These are phyloP conservation scores for Candida suzukii DNA, from an alignment of 805 yeast species.

Conservation along the genomic window DNA sequence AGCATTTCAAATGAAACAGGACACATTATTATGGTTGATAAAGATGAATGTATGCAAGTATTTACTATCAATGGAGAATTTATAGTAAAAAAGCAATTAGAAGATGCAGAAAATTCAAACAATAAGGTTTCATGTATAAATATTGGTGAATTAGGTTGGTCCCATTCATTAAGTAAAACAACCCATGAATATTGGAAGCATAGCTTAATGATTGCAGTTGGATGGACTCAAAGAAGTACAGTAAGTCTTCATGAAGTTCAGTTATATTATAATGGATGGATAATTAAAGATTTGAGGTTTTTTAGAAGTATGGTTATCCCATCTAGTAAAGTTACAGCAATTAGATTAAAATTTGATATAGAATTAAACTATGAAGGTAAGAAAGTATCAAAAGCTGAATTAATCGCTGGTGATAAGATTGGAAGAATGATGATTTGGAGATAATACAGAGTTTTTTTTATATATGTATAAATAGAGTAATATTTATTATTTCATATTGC, in stretches of 20 bases:
- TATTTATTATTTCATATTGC: constrained; percentile 4
- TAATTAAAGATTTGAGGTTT: constrained; percentile 19
- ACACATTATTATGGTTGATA: constrained; percentile 33
- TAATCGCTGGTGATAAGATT: constrained; percentile 46
- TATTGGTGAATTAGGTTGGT: constrained; percentile 13
- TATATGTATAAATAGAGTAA: background rate
- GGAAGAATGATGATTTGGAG: constrained; percentile 49
- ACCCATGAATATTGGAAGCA: constrained; percentile 32
- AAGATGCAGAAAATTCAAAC: background rate
- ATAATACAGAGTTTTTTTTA: constrained; percentile 7
- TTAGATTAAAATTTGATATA: constrained; percentile 26
- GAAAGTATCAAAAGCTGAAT: constrained; percentile 23
- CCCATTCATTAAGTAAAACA: background rate
- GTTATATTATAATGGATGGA: constrained; percentile 11
- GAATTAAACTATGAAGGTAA: constrained; percentile 27
- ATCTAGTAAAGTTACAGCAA: constrained; percentile 18
- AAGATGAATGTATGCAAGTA: constrained; percentile 21
- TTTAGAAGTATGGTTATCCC: constrained; percentile 8
- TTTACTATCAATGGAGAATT: constrained; percentile 50
- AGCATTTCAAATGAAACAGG: constrained; percentile 54
- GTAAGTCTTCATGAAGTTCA: constrained; percentile 22
- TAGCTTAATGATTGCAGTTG: constrained; percentile 28
- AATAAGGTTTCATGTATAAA: constrained; percentile 8
- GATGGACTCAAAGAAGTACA: constrained; percentile 16
- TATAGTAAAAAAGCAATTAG: constrained; percentile 20